Percentiles rank a stretch among this genome's conserved stretches.
These are phyloP conservation scores for Cardiosporidium cionae DNA, from an alignment of 169 alveolate genomes.

Conservation along the genomic window DNA sequence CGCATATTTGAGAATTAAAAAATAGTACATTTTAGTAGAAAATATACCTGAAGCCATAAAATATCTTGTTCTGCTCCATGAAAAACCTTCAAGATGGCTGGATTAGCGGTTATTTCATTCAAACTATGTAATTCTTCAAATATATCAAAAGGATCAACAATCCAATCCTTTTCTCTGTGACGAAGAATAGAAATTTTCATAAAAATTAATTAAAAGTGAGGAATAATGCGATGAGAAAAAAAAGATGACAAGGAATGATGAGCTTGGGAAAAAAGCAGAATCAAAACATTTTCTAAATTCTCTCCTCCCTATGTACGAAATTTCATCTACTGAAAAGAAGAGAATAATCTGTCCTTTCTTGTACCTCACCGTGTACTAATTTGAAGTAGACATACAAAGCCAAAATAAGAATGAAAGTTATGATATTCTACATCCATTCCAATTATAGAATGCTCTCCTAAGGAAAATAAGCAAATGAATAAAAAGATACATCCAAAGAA, in stretches of 20 bases:
- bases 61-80: slow-evolving; percentile 87
- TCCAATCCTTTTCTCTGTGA: slow-evolving; percentile 66
- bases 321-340: background rate
- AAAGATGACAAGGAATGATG: no score
- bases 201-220: no score
- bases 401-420: slow-evolving; percentile 63
- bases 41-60: slow-evolving; percentile 70
- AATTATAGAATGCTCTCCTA: slow-evolving; percentile 52
- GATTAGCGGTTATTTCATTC: slow-evolving; percentile 67
- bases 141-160: slow-evolving; percentile 76
- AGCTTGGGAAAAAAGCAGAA: no score
- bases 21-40: no score
- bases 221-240: no score
- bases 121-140: slow-evolving; percentile 55
- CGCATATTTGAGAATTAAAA: no score
- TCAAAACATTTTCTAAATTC: no score
- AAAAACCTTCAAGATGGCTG: slow-evolving; percentile 76
- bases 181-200: no score
- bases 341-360: background rate
- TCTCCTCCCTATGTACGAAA: no score
- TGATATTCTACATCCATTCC: slow-evolving; percentile 89
- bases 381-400: slow-evolving; percentile 79
- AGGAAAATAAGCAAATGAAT: background rate
- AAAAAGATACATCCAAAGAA: background rate
- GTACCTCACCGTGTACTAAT: slow-evolving; percentile 46